phyloP scores from a whole-genome alignment of 1,284 basidiomycete genomes.

The Cryptococcus sp. region DNA sequence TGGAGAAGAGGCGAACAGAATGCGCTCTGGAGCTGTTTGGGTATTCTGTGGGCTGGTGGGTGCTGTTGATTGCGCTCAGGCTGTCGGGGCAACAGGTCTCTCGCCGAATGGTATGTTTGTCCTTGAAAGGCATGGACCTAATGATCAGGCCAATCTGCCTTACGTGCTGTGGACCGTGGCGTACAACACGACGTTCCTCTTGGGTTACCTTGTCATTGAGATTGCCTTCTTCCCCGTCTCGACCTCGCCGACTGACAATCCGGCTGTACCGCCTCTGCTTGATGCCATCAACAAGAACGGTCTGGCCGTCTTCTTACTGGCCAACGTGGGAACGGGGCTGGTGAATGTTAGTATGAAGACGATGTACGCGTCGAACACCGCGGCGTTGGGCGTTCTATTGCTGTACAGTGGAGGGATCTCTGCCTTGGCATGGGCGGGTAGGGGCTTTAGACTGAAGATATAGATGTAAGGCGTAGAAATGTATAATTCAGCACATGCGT shows the following conservation, averaged over 20 bases:
- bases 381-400: slow-evolving; percentile 61
- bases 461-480: no score
- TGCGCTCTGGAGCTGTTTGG: slow-evolving; percentile 68
- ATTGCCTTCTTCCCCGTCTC: slow-evolving; percentile 54
- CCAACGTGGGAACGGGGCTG: slow-evolving; percentile 80
- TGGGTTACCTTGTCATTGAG: slow-evolving; percentile 74
- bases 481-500: no score
- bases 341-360: slow-evolving; percentile 76
- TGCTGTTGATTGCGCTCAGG: slow-evolving; percentile 50
- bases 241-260: slow-evolving; percentile 8
- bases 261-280: slow-evolving; percentile 57
- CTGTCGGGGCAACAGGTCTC: slow-evolving; percentile 53
- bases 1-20: slow-evolving; percentile 58
- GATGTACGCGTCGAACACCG: slow-evolving; percentile 63
- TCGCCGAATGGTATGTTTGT: slow-evolving; percentile 61
- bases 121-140: neutral
- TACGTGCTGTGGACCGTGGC: slow-evolving; percentile 88
- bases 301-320: slow-evolving; percentile 72
- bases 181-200: slow-evolving; percentile 80
- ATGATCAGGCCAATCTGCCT: slow-evolving; percentile 67
- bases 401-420: slow-evolving; percentile 61
- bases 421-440: slow-evolving; percentile 55
- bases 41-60: slow-evolving; percentile 76
- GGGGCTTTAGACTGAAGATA: slow-evolving; percentile 1
- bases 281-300: slow-evolving; percentile 79